Conservation (phyloP, 805 yeast species). For the Hanseniaspora guilliermondii region DNA sequence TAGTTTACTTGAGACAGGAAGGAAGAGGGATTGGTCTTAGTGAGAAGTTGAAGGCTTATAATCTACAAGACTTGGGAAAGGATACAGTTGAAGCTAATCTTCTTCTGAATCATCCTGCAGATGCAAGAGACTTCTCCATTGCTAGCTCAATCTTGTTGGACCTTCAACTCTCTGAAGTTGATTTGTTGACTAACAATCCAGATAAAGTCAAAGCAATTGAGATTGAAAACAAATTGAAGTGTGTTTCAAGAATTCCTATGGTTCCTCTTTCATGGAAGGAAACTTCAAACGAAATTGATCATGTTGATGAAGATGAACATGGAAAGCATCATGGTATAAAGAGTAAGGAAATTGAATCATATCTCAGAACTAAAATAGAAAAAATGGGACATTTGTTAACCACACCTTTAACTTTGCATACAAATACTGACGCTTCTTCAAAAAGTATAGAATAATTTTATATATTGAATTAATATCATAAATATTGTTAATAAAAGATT, state of each 20-base stretch:
- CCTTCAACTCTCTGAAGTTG: constrained; percentile 58
- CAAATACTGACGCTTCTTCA: background rate
- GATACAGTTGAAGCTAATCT: constrained; percentile 96
- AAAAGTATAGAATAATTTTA: background rate
- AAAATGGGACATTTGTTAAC: constrained; percentile 91
- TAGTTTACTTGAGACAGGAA: constrained; percentile 91
- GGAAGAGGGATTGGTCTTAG: constrained; percentile 99
- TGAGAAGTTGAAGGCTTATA: constrained; percentile 91
- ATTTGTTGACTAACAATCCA: constrained; percentile 85
- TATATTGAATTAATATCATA: background rate
- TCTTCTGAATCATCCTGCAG: constrained; percentile 90
- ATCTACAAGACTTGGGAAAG: constrained; percentile 93
- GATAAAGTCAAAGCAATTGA: constrained; percentile 92
- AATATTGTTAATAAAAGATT: background rate
- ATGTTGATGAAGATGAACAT: background rate
- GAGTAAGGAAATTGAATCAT: constrained; percentile 81
- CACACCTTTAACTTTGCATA: constrained; percentile 29
- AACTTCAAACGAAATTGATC: constrained; percentile 20
- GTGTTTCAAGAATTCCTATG: constrained; percentile 89
- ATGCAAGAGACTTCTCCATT: constrained; percentile 82
- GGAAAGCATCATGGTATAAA: constrained; percentile 48
- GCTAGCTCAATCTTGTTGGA: constrained; percentile 90
- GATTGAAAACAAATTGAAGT: constrained; percentile 64
- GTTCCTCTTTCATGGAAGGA: constrained; percentile 82
- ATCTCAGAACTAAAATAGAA: constrained; percentile 84